Evolutionary conservation across 371 early-diverging fungal genomes (phyloP).

Genomic region (Sporodiniella umbellata): DNA sequence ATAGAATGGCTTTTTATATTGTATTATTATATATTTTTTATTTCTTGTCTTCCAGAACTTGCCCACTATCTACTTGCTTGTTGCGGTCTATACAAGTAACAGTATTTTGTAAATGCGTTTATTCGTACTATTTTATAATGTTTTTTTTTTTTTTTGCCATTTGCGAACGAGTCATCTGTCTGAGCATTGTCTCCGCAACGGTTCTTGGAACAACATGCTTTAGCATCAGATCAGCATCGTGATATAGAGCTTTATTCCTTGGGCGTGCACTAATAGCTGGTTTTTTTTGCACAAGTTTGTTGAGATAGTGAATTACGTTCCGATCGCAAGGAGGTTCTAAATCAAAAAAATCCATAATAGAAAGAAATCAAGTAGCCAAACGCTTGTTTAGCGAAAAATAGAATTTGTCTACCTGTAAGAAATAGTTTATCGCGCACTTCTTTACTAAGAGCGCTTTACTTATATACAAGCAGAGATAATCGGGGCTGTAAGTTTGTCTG

Average conservation of each 20-base stretch:
- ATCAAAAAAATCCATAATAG: slow-evolving; percentile 1
- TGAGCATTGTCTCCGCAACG: slow-evolving; percentile 4
- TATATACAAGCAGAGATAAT: too few species aligned
- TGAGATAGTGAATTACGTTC: slow-evolving; percentile 1
- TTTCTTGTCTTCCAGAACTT: slow-evolving; percentile 1
- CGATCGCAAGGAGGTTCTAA: slow-evolving; percentile 1
- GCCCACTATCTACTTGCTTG: slow-evolving; percentile 1
- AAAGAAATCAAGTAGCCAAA: not conserved
- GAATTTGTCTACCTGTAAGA: slow-evolving; percentile 1
- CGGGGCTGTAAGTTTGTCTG: too few species aligned
- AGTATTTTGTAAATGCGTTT: slow-evolving; percentile 2
- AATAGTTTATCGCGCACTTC: slow-evolving; percentile 1
- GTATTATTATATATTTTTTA: slow-evolving; percentile 1
- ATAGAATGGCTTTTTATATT: slow-evolving; percentile 3
- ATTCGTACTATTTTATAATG: slow-evolving; percentile 3
- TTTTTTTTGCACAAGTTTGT: slow-evolving; percentile 1
- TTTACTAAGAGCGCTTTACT: slow-evolving; percentile 1
- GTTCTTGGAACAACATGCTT: slow-evolving; percentile 1
- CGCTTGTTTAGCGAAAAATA: slow-evolving; percentile 1
- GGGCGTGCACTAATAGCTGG: slow-evolving; percentile 1
- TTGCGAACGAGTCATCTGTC: slow-evolving; percentile 5
- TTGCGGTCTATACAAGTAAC: slow-evolving; percentile 3
- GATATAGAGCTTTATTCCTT: slow-evolving; percentile 1
- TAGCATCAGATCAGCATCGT: slow-evolving; percentile 1
- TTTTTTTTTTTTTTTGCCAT: slow-evolving; percentile 5